Base-by-base conservation (phyloP, 768 basidiomycete species). In the Lactarius indigo region DNA sequence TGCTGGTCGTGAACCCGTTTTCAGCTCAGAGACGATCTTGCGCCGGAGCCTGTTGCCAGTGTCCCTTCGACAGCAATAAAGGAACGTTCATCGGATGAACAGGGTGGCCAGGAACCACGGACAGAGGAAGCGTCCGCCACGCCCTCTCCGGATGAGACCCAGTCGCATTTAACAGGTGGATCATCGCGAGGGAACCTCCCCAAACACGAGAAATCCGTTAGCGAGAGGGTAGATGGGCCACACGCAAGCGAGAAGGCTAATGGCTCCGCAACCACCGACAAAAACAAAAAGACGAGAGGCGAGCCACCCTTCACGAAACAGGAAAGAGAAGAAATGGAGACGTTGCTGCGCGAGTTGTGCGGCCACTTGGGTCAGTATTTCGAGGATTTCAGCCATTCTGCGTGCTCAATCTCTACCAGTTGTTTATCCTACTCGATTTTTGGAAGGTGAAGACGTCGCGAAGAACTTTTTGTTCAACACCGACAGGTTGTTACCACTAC, bases 391-490 rank as follows among this genome's bases (percentile, higher is more conserved):
- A 4, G 30, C 13, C 59, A n/a, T 55, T 28, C 41, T 30, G 26
- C 50, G 6, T 20, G 17, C 57, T 42, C 26, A 42, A 26, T 60
- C 59, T 58, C 31, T 67, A 56, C n/a, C 70, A 96, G 96, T 98
- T 44, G 63, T 92, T 13, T 91, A 91, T 77, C 88, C 96, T 2
- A 91, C 82, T 18, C 86, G 87, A 13, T 98, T 98, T 79, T 73
- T 98, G 67, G 96, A 98, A 76, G 91, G 86, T n/a, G 96, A 98
- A 77, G 94, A 96, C 74, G 81, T 86, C 1, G 88, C 90, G 7
- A 90, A 96, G 70, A 98, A 98, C 75, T 96, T 97, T 80, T 78
- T 97, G 67, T 96, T 96, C 78, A 92, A 91, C 73, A 85, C 92
- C 33, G 95, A 96, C 73, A 83, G 91, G 71, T 69, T 93, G 61